Conservation (phyloP, 2,329 filamentous ascomycete species). For the Lomentospora prolificans region DNA sequence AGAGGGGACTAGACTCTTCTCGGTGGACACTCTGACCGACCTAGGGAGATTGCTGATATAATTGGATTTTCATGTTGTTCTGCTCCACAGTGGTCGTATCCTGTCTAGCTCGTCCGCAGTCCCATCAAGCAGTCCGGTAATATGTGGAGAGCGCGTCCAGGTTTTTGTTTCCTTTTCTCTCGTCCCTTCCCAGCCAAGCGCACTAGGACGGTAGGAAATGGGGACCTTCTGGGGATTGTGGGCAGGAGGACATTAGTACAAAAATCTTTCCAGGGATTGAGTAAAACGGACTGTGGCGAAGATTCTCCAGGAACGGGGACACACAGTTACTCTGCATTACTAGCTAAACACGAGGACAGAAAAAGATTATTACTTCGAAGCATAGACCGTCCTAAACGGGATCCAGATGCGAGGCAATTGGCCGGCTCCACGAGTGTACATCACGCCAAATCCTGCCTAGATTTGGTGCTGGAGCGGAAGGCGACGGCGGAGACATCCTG, state of each 20-base stretch:
- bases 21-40: slow-evolving; percentile 1
- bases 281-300: no score
- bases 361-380: no score
- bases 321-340: not conserved
- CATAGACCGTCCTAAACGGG: no score
- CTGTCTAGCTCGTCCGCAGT: not conserved
- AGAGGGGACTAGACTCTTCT: not conserved
- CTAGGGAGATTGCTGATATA: not conserved
- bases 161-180: not conserved
- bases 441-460: not conserved
- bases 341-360: no score
- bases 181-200: no score
- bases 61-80: not conserved
- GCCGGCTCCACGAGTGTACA: not conserved
- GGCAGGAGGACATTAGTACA: not conserved
- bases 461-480: not conserved
- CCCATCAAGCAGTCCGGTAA: not conserved
- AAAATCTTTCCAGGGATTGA: no score
- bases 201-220: no score
- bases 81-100: not conserved
- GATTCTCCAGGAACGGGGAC: no score
- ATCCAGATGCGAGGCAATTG: not conserved
- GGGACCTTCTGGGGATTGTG: not conserved
- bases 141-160: not conserved
- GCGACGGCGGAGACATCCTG: no score